A percentile compares a stretch with the other conserved stretches of the same genome.
Conservation (phyloP, 345 rosid genomes). For the Linum tenue region DNA sequence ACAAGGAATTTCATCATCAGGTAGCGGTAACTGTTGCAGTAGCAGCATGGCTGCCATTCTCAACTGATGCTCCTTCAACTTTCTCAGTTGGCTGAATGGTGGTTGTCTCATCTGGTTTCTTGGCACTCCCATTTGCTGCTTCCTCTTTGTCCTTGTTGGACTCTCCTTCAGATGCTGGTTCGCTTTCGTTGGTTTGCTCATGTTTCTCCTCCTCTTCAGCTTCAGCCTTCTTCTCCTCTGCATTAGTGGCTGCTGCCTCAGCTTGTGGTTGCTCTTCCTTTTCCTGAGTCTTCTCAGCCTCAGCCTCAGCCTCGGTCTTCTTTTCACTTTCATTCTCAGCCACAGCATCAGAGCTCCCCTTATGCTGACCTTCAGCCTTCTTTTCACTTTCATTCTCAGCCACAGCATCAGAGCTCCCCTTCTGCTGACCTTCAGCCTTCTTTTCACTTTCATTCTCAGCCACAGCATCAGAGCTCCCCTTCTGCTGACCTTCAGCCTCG, state of each 20-base stretch:
- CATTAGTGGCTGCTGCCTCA: conserved; percentile 4
- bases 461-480: conserved; percentile 8
- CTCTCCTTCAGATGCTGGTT: conserved; percentile 1
- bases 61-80: conserved; percentile 25
- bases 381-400: conserved; percentile 11
- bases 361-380: conserved; percentile 11
- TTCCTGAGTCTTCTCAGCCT: conserved; percentile 13
- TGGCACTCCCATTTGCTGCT: conserved; percentile 14
- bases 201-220: conserved; percentile 12
- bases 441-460: conserved; percentile 5
- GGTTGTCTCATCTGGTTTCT: conserved; percentile 14
- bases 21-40: background rate
- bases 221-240: conserved; percentile 4
- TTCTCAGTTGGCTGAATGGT: conserved; percentile 16
- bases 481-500: conserved; percentile 16
- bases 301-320: conserved; percentile 7
- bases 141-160: conserved; percentile 9
- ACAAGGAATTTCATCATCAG: conserved; percentile 3
- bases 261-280: conserved; percentile 20
- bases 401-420: conserved; percentile 7
- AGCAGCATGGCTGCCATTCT: conserved; percentile 28
- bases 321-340: conserved; percentile 11
- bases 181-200: background rate
- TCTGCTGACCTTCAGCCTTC: conserved; percentile 10
- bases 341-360: conserved; percentile 7